Percentiles rank a stretch among this genome's conserved stretches.
Evolutionary conservation across 495 filamentous ascomycete genomes (phyloP).

Genomic region (Podospora bellae-mahoneyi): DNA sequence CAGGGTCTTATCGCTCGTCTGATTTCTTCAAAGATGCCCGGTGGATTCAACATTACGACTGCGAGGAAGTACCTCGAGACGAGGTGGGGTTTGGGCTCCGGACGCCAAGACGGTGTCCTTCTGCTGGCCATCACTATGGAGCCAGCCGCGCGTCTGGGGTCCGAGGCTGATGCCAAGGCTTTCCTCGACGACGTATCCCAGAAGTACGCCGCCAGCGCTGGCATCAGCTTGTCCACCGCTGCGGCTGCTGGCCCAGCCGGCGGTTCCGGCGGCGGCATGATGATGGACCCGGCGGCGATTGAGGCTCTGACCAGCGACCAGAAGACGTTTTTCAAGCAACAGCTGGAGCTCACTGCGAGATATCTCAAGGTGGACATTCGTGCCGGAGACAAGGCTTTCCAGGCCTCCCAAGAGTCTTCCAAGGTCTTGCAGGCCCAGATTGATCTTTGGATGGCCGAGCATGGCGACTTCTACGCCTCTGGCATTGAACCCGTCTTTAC

Average conservation of each 20-base stretch:
- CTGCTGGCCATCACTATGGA: slow-evolving; percentile 90
- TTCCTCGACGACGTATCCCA: slow-evolving; percentile 83
- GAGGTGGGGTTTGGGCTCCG: slow-evolving; percentile 82
- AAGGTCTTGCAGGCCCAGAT: slow-evolving; percentile 85
- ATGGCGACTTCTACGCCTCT: slow-evolving; percentile 91
- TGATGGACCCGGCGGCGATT: slow-evolving; percentile 98
- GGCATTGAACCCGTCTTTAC: slow-evolving; percentile 95
- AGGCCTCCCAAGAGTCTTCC: slow-evolving; percentile 77
- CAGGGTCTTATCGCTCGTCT: slow-evolving; percentile 88
- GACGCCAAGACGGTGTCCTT: slow-evolving; percentile 88
- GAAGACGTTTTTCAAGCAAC: slow-evolving; percentile 90
- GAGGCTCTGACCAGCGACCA: slow-evolving; percentile 98
- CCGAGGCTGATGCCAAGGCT: slow-evolving; percentile 84
- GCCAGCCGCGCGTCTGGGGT: slow-evolving; percentile 79
- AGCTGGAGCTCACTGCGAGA: slow-evolving; percentile 88
- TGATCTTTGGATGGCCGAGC: slow-evolving; percentile 91
- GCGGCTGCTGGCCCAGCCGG: slow-evolving; percentile 68
- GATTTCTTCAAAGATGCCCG: slow-evolving; percentile 99
- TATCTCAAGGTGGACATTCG: slow-evolving; percentile 97
- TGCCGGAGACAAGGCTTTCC: slow-evolving; percentile 88
- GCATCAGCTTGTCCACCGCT: slow-evolving; percentile 78
- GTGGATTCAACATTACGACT: slow-evolving; percentile 95
- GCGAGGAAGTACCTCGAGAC: slow-evolving; percentile 93
- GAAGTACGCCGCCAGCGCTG: slow-evolving; percentile 83
- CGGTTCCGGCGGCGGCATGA: slow-evolving; percentile 77